Base-by-base conservation (phyloP, 495 filamentous ascomycete genomes). In the Aspergillus biplanus region DNA sequence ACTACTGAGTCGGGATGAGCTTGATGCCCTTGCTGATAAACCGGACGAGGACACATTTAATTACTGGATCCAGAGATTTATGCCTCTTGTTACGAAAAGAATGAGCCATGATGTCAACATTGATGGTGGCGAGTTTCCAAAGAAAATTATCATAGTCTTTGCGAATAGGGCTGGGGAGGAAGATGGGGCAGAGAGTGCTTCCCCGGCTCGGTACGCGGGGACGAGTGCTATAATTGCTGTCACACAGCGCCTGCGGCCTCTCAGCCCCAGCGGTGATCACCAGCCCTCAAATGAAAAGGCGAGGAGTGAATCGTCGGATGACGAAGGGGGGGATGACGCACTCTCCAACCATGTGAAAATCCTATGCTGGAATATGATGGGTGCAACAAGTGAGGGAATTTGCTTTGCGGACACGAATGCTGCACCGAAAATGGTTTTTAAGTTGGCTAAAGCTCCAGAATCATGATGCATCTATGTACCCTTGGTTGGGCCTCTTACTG, bases 41-140 rank as follows among this genome's bases (percentile, higher is more conserved):
- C 90, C 92, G 8, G 92, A 97, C 63, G 74, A 90, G 70, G 86
- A 91, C 57, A 96, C 92, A 0, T 81, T 97, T 59, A 85, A 85
- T 27, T 99, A 97, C 75, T 99, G 95, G 95, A 76, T 96, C n/a
- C 86, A 88, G 65, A 81, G 94, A 48, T 80, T 97, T 46, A 84
- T 87, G 69, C 93, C 94, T 3, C 69, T 97, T 0, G 79, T 94
- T 12, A 75, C 81, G 47, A 69, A 69, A 56, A 71, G 77, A 46
- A 79, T 82, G 49, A 78, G 82, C 27, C 80, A 77, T 63, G 52
- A 62, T 7, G 49, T 49, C n/a, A 73, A 75, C 44, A 31, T 70
- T 16, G 73, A 75, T 54, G 67, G 58, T 1, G 53, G 61, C 59
- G 48, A 58, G 15, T 52, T 59, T 39, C 69, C 65, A 16, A 80